phyloP scores from a whole-genome alignment of 441 rosid genomes.

The Dalechampia spathulata region DNA sequence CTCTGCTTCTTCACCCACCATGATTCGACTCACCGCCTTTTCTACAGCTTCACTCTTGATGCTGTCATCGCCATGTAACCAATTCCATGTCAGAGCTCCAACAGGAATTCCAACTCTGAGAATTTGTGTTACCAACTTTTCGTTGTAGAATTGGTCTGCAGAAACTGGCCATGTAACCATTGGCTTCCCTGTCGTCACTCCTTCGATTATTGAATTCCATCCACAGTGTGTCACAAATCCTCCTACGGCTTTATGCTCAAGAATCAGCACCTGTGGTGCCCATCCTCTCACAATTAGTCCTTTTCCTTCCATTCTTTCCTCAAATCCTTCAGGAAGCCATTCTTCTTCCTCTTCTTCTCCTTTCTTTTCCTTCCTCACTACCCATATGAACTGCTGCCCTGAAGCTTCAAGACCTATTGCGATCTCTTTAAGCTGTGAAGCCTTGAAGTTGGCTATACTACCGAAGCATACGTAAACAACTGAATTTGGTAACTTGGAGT shows the following conservation, averaged over 20 bases:
- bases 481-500: constrained; percentile 37
- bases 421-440: constrained; percentile 25
- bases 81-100: constrained; percentile 11
- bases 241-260: background rate
- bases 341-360: too few species aligned
- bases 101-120: constrained; percentile 11
- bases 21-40: background rate
- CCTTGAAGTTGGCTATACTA: constrained; percentile 21
- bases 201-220: constrained; percentile 23
- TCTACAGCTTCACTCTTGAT: constrained; percentile 2
- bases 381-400: constrained; percentile 4
- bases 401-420: constrained; percentile 3
- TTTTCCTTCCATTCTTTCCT: too few species aligned
- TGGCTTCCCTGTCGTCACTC: constrained; percentile 2
- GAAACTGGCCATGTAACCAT: constrained; percentile 22
- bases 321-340: constrained; percentile 8
- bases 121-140: constrained; percentile 16
- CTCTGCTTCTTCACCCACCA: constrained; percentile 12
- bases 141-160: constrained; percentile 26
- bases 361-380: background rate
- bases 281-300: constrained; percentile 12
- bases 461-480: constrained; percentile 55
- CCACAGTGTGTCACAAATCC: too few species aligned
- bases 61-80: background rate
- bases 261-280: constrained; percentile 3